A percentile compares a stretch with the other conserved stretches of the same genome.
These are phyloP conservation scores for Stagonosporopsis chrysanthemi DNA, from an alignment of 2,329 filamentous ascomycete genomes.

Conservation along the genomic window DNA sequence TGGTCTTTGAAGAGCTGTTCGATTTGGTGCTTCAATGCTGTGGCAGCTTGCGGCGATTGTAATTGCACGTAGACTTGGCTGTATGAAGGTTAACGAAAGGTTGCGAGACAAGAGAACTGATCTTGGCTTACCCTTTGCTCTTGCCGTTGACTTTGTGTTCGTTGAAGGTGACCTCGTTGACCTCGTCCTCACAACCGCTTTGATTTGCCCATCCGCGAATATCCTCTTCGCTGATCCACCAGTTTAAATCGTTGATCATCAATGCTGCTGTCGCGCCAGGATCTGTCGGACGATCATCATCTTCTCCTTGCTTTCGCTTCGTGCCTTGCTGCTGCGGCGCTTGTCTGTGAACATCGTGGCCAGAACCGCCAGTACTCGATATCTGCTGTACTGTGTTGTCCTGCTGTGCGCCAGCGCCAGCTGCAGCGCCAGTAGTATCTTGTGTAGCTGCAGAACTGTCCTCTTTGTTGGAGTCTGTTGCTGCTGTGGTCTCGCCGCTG, in stretches of 20 bases:
- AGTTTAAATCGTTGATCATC: conserved; percentile 87
- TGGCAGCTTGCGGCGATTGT: conserved; percentile 80
- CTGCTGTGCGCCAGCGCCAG: conserved; percentile 33
- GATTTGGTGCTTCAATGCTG: conserved; percentile 82
- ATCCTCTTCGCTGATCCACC: conserved; percentile 94
- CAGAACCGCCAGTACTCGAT: conserved; percentile 52
- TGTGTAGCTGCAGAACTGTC: conserved; percentile 22
- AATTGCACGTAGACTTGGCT: conserved; percentile 87
- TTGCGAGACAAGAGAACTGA: too few relatives aligned
- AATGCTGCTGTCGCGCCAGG: conserved; percentile 73
- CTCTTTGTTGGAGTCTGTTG: conserved; percentile 20
- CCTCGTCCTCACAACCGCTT: conserved; percentile 80
- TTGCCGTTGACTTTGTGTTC: conserved; percentile 99
- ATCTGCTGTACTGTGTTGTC: conserved; percentile 52
- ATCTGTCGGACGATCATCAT: conserved; percentile 63
- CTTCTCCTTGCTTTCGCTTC: conserved; percentile 67
- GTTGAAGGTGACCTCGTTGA: conserved; percentile 94
- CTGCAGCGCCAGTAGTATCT: conserved; percentile 30
- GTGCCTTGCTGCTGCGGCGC: conserved; percentile 62
- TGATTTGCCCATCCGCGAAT: conserved; percentile 84
- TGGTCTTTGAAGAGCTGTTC: conserved; percentile 69
- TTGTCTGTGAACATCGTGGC: conserved; percentile 50
- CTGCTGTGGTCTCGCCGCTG: conserved; percentile 20
- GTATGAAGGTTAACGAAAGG: conserved; percentile 20
- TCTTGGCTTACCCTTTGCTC: conserved; percentile 81